A percentile compares a stretch with the other conserved stretches of the same genome.
phyloP scores from a whole-genome alignment of 805 yeast species.

The Candida xyloterini region DNA sequence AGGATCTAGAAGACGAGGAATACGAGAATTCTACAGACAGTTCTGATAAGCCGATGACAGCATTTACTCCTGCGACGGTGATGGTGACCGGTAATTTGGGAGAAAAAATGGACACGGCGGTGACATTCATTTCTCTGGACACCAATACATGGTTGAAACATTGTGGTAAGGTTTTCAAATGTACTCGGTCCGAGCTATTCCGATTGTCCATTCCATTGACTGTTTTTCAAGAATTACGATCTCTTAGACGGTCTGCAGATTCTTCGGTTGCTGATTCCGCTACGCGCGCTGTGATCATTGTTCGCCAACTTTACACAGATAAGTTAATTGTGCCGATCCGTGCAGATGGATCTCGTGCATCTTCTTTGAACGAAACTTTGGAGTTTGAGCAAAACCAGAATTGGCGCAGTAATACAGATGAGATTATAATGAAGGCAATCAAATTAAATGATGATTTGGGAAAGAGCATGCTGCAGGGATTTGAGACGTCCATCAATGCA shows the following conservation, averaged over 20 bases:
- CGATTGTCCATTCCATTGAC: constrained; percentile 66
- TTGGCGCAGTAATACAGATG: constrained; percentile 74
- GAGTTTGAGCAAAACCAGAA: constrained; percentile 71
- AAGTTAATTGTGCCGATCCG: constrained; percentile 56
- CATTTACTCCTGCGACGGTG: constrained; percentile 15
- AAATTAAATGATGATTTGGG: constrained; percentile 34
- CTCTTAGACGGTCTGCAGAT: constrained; percentile 67
- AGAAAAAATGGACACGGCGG: constrained; percentile 51
- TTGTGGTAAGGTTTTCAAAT: constrained; percentile 71
- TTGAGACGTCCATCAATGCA: constrained; percentile 20
- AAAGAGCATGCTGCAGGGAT: constrained; percentile 28
- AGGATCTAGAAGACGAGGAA: constrained; percentile 23
- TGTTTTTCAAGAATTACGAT: constrained; percentile 74
- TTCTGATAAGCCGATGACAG: constrained; percentile 3
- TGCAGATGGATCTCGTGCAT: constrained; percentile 67
- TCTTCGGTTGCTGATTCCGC: constrained; percentile 77
- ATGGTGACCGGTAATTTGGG: constrained; percentile 48
- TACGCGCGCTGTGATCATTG: constrained; percentile 71
- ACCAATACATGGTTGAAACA: constrained; percentile 81
- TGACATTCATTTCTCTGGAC: constrained; percentile 63
- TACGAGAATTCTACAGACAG: constrained; percentile 14
- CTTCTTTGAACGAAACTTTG: constrained; percentile 64
- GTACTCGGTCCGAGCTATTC: constrained; percentile 57
- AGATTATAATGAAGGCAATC: constrained; percentile 54
- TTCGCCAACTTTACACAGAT: constrained; percentile 61